Evolutionary conservation across 2,329 filamentous ascomycete genomes (phyloP), one percentile per base, ranked within the genome.

Genomic region (Xenoacremonium recifei): DNA sequence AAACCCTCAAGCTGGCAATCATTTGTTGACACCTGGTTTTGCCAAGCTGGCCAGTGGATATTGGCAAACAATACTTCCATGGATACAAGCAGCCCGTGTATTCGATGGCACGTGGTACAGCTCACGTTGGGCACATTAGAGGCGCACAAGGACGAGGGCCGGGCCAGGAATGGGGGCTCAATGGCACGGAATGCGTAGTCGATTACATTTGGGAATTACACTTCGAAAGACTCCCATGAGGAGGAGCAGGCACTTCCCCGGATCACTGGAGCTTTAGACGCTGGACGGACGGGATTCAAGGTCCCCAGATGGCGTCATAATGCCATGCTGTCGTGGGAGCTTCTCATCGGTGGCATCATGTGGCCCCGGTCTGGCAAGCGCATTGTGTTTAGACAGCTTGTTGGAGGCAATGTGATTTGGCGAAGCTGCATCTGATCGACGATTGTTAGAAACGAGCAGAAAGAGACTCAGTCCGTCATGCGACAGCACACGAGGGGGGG

Each of bases 251-350:
- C 35, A 30, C 38, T 39, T 39, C 35, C 19, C 36, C 45, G 42
- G 39, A 32, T 41, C 38, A 45, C 39, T 48, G 45, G 45, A 48
- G 42, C 42, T 42, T 18, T 23, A n/a, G 33, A 10, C 32, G 36
- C 20, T 33, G 30, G 37, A 38, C 42, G 36, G 41, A 21, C 25
- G 37, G 39, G 23, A n/a, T n/a, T n/a, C n/a, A n/a, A n/a, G n/a
- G n/a, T n/a, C n/a, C n/a, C n/a, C n/a, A n/a, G n/a, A 55, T 58
- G 53, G 55, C 53, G 55, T 58, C 53, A 55, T 55, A 44, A 46
- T 43, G 25, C 49, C 35, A 36, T 31, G 42, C 44, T 42, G 30
- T 29, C 20, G 21, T 23, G n/a, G 18, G 35, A 37, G 35, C 34
- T 25, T 21, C 21, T 35, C 17, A 38, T 33, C 35, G 42, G 48